Evolutionary conservation across 176 grass and related monocot genomes (phyloP), one percentile per base, ranked within the genome.

Genomic region (Tillandsia fasciculata): DNA sequence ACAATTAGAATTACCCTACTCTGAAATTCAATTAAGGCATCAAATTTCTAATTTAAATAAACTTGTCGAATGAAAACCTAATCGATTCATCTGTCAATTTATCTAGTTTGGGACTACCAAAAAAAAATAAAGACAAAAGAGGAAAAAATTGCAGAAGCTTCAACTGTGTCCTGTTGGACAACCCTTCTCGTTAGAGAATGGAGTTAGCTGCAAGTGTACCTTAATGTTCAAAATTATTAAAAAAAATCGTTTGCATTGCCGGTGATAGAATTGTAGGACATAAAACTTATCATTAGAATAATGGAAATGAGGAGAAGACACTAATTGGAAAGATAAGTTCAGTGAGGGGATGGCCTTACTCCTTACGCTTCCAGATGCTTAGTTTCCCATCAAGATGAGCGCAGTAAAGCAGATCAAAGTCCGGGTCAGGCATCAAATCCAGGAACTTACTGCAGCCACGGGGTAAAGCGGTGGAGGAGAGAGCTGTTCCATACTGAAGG

Each of bases 281-380:
- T 29, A 66, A 2, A 13, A 17, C 27, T 33, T 26, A 33, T 6
- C 26, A 27, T 65, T 42, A 33, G 12, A 66, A 11, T 33, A 48
- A 66, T 10, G 42, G 47, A 66, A 15, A 11, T 13, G 2, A 42
- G 11, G 12, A 14, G 26, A 13, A 66, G 24, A 10, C 65, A 59
- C n/a, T n/a, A 23, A 5, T 18, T 26, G 28, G 65, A 76, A 57
- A 7, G 11, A 42, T 42, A 42, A 42, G 33, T 42, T 59, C 14
- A 65, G 20, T 2, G 48, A 66, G 64, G 54, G 18, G 47, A 77
- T 11, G 53, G 29, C 22, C 78, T 64, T 63, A 86, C 93, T 82
- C 81, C 82, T 92, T 97, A 58, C 89, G 84, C 69, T 85, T 97
- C 93, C 89, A 97, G 63, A 97, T 85, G 77, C 84, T 92, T 15